Evolutionary conservation across 306 rosid species (phyloP), one percentile per base, ranked within the genome.

Genomic region (Glycine tomentella): DNA sequence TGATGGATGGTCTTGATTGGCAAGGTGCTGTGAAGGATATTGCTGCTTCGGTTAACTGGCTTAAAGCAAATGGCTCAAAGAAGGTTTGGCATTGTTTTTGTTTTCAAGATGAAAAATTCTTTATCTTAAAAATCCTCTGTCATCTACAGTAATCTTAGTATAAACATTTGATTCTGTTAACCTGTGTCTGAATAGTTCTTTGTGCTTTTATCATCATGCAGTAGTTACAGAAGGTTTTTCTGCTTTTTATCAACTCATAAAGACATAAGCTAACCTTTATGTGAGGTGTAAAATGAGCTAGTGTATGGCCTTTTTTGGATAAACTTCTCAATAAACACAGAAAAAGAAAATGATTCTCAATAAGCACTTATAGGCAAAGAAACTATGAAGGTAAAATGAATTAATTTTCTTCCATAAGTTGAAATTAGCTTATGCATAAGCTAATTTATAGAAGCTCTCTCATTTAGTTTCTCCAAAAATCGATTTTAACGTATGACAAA

Each of bases 1-100:
- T 92, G 87, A 83, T 94, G 92, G 91, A 90, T 1, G 94, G 88
- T 45, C 97, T 94, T 70, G 97, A 94, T 80, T 94, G 98, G 98
- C 97, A 88, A 86, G 98, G 92, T 67, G 98, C 98, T 61, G 94
- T 92, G 1, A 90, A 90, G 91, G 95, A 94, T 74, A 90, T 92
- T 45, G 56, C 46, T 33, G 97, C 98, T 80, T 91, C 98, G 13
- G 87, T 88, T 56, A 87, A 94, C 66, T 94, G 98, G 98, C 92
- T 94, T 76, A 94, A 94, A 81, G 91, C 80, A n/a, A 94, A 94
- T 86, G 98, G 98, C 46, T 92, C 98, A 2, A 88, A 83, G 80
- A 94, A 90, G 98, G 97, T 92, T 53, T 76, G 80, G 34, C 67
- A 5, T 13, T 45, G 33, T 50, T 82, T 67, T 33, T 64, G 12